Conservation (phyloP, 495 filamentous ascomycete genomes). For the Acidomyces sp. region DNA sequence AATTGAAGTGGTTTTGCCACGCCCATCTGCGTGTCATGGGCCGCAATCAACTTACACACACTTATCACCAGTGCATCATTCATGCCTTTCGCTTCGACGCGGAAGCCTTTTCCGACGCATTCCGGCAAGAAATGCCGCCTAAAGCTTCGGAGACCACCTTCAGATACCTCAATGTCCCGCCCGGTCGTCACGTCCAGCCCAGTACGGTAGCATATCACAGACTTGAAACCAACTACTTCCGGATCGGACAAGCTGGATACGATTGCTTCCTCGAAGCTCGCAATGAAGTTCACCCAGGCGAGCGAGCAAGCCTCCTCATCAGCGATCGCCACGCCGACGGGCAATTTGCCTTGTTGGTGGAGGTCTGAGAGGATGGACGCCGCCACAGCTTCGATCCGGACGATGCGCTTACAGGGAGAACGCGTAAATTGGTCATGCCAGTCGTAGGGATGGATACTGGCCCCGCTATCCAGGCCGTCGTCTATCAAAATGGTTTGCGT, state of each 20-base stretch:
- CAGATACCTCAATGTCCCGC: conserved; percentile 12
- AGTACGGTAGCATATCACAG: conserved; percentile 69
- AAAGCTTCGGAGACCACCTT: conserved; percentile 12
- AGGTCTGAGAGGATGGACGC: conserved; percentile 39
- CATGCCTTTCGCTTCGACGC: conserved; percentile 49
- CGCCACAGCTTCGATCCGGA: conserved; percentile 71
- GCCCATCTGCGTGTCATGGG: conserved; percentile 10
- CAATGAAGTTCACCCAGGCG: conserved; percentile 30
- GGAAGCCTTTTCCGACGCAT: conserved; percentile 29
- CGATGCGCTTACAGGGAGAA: conserved; percentile 57
- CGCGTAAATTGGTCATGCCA: conserved; percentile 61
- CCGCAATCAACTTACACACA: conserved; percentile 32
- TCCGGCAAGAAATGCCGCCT: conserved; percentile 20
- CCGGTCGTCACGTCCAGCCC: conserved; percentile 45
- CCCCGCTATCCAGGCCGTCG: conserved; percentile 50
- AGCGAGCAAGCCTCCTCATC: conserved; percentile 21
- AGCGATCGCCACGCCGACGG: conserved; percentile 17
- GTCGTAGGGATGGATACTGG: conserved; percentile 44
- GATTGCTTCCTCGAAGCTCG: conserved; percentile 39
- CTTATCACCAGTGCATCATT: conserved; percentile 53
- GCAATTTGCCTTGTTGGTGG: conserved; percentile 30
- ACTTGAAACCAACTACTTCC: conserved; percentile 73
- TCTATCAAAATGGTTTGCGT: conserved; percentile 70
- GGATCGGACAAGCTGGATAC: conserved; percentile 43
- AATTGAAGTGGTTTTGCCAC: conserved; percentile 65